A percentile compares a stretch with the other conserved stretches of the same genome.
phyloP scores from a whole-genome alignment of 192 early-diverging fungal genomes.

The Physocladia obscura region DNA sequence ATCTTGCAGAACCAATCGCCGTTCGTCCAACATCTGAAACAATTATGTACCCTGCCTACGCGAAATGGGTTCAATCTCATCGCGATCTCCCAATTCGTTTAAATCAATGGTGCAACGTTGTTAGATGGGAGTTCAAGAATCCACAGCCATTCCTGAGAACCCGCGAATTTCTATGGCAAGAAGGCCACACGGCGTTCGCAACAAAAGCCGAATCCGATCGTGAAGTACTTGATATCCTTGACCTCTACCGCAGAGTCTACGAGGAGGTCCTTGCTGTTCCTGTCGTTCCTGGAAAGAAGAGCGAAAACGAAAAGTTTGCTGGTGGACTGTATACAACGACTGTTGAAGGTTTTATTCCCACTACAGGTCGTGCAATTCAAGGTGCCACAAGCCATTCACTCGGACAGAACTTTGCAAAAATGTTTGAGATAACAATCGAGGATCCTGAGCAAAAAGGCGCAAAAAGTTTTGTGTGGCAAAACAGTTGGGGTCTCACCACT shows the following conservation, averaged over 20 bases:
- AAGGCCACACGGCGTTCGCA: slow-evolving; percentile 96
- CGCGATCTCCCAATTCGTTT: slow-evolving; percentile 94
- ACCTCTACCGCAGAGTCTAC: slow-evolving; percentile 94
- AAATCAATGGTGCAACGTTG: slow-evolving; percentile 99
- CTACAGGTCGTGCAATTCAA: slow-evolving; percentile 97
- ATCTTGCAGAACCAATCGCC: slow-evolving; percentile 95
- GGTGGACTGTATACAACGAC: slow-evolving; percentile 97
- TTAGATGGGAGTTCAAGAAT: slow-evolving; percentile 99
- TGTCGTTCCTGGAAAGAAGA: slow-evolving; percentile 94
- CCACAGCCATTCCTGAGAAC: slow-evolving; percentile 98
- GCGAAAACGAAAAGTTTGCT: slow-evolving; percentile 99
- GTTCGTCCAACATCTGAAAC: slow-evolving; percentile 99
- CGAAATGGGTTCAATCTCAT: slow-evolving; percentile 96
- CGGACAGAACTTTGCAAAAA: slow-evolving; percentile 99
- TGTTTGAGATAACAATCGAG: slow-evolving; percentile 94
- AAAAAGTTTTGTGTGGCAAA: slow-evolving; percentile 91
- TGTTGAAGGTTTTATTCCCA: slow-evolving; percentile 94
- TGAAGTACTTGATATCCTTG: slow-evolving; percentile 89
- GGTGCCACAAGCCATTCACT: slow-evolving; percentile 97
- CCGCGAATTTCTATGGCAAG: slow-evolving; percentile 99
- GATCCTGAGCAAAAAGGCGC: slow-evolving; percentile 68
- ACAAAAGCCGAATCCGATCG: slow-evolving; percentile 81
- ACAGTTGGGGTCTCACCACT: slow-evolving; percentile 98
- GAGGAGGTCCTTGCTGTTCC: slow-evolving; percentile 96
- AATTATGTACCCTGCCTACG: slow-evolving; percentile 99